Base-by-base conservation (phyloP, 768 basidiomycete genomes). In the Lactarius evosmus region DNA sequence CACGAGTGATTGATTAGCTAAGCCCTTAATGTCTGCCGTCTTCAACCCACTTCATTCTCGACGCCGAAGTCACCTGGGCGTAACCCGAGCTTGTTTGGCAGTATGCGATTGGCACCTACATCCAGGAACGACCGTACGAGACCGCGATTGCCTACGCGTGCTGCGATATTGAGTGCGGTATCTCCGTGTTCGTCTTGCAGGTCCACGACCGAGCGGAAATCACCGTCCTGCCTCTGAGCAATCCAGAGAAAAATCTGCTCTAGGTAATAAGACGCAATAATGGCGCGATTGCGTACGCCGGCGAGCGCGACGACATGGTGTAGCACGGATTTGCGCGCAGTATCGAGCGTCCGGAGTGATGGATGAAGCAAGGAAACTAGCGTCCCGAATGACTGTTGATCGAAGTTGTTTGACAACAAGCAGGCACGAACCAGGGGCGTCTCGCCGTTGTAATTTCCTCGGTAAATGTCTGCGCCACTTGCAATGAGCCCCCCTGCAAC, bases 101-200 rank as follows among this genome's bases (percentile, higher is more conserved):
- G 79, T 70, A 85, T 82, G 68, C 89, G 85, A 74, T 98, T 96
- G 6, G 96, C 97, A 14, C 94, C 95, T 8, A 94, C 91, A 70
- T 97, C 95, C 63, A 99, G 70, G 69, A 98, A 75, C 3, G 93
- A 88, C 70, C 89, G 80, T 16, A 98, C 94, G 63, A 98, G 74
- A 65, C 88, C 87, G 66, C 89, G 80, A 73, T 94, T 97, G 2
- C 97, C 97, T 1, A 98, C 89, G 61, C 96, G 78, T 0, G 96
- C 95, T 16, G 96, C 93, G 69, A 98, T 91, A 76, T 97, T 97
- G 70, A 99, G 74, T 7, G 93, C 93, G 0, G 96, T 98, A 72
- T 99, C 97, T 0, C 96, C 97, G 73, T 98, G 89, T 68, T 91
- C 86, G 71, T 99, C 97, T 75, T 93, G 92, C 46, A 96, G 77